A percentile compares a stretch with the other conserved stretches of the same genome.
Evolutionary conservation across 116 monocot species (phyloP).

Genomic region (Papilionanthe hybrid): DNA sequence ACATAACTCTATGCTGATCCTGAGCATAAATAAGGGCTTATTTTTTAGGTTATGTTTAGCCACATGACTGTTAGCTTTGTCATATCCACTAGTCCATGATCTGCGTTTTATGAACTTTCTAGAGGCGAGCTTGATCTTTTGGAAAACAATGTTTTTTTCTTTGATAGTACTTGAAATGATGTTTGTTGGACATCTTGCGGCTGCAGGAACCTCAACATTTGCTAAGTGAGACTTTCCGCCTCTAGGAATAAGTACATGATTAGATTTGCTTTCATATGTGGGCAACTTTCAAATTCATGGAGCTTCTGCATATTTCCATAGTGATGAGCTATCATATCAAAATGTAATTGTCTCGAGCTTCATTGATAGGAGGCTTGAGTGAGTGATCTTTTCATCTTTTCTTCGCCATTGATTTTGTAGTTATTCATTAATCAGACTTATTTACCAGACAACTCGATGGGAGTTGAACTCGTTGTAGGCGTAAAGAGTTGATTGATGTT

Average conservation of each 20-base stretch:
- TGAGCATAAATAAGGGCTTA: too few species aligned
- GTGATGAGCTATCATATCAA: not conserved
- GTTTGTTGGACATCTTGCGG: not conserved
- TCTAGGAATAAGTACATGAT: too few species aligned
- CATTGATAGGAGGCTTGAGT: not conserved
- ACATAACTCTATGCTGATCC: too few species aligned
- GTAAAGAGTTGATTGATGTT: too few species aligned
- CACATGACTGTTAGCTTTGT: too few species aligned
- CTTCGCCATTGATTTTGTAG: not conserved
- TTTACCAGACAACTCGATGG: not conserved
- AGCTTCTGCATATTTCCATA: not conserved
- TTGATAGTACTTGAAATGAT: not conserved
- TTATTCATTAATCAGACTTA: not conserved
- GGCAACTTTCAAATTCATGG: not conserved
- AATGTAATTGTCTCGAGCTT: not conserved
- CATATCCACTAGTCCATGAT: too few species aligned
- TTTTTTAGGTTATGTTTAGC: too few species aligned
- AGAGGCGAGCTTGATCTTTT: not conserved
- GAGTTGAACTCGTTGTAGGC: not conserved
- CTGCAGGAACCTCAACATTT: not conserved
- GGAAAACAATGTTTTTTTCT: not conserved
- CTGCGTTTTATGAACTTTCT: too few species aligned
- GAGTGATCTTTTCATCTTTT: not conserved
- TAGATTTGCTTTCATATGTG: too few species aligned
- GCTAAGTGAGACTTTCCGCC: not conserved